Evolutionary conservation across 345 rosid species (phyloP), one percentile per base, ranked within the genome.

Genomic region (Brassica rapa): DNA sequence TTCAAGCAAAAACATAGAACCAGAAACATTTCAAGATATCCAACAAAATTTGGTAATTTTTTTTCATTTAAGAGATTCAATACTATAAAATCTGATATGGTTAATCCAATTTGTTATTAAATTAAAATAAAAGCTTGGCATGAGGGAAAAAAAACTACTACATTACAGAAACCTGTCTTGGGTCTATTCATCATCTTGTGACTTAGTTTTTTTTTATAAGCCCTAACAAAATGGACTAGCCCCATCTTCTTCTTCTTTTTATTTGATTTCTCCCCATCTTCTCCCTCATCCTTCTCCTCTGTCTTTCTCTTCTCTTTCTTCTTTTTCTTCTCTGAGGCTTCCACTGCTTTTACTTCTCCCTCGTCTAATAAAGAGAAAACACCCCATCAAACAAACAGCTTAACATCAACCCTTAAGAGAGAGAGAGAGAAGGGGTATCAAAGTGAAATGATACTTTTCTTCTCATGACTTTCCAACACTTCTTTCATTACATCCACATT

Each of bases 401-500:
- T 19, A 25, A 43, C 27, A 15, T 43, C 68, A 66, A 60, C 11
- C 66, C 10, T 56, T 72, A 12, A 37, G 4, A 30, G 68, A 71
- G 57, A 21, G 1, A 67, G 4, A 9, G 23, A 1, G 7, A n/a
- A 1, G 0, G 14, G 8, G 41, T 3, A 9, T 2, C 0, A 46
- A 46, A 46, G 16, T 46, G 53, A 46, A 71, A 61, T 2, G 15
- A 41, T 51, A 92, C 98, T 97, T 86, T 87, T 86, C 59, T 72
- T 81, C 30, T 80, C 87, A 8, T 86, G 73, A 70, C 35, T 76
- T 66, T 83, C 91, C 11, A 92, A 55, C 7, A 96, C 98, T 68
- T 87, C 82, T 82, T 89, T 93, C 98, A 95, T 95, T 68, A 93
- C 97, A 66, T 95, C 99, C 57, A 93, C 87, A 80, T 93, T 95